These are phyloP conservation scores for Pseudocercospora crystallina DNA, from an alignment of 2,329 filamentous ascomycete genomes.

Conservation along the genomic window DNA sequence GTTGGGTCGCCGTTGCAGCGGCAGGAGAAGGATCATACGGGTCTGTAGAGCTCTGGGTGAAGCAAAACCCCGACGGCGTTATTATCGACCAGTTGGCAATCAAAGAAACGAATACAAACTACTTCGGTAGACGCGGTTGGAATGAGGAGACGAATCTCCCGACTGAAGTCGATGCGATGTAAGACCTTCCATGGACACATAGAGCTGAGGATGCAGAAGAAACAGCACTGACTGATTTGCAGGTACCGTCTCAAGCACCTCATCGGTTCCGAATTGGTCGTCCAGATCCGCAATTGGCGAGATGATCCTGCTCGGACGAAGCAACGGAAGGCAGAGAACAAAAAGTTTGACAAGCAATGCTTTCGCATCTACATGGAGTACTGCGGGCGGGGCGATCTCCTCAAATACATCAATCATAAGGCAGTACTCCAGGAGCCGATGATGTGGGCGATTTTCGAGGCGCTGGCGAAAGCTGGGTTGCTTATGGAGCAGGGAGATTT, in stretches of 20 bases:
- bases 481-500: too few relatives aligned
- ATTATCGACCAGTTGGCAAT: slow-evolving; percentile 1
- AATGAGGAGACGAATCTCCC: too few relatives aligned
- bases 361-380: slow-evolving; percentile 11
- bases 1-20: too few relatives aligned
- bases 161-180: slow-evolving; percentile 1
- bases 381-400: slow-evolving; percentile 3
- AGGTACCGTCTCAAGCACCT: too few relatives aligned
- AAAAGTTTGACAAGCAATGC: background rate
- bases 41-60: background rate
- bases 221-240: too few relatives aligned
- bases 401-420: background rate
- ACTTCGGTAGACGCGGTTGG: too few relatives aligned
- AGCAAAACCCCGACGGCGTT: background rate
- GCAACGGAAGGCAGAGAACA: background rate
- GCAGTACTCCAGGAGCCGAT: background rate
- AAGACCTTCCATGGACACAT: too few relatives aligned
- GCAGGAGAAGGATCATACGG: background rate
- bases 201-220: too few relatives aligned
- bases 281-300: slow-evolving; percentile 1
- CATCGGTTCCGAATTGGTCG: background rate
- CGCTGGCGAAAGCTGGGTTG: background rate
- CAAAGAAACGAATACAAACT: background rate
- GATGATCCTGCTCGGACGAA: background rate
- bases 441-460: slow-evolving; percentile 1